Evolutionary conservation across 768 basidiomycete genomes (phyloP), one percentile per base, ranked within the genome.

Genomic region (Cystoderma amianthinum): DNA sequence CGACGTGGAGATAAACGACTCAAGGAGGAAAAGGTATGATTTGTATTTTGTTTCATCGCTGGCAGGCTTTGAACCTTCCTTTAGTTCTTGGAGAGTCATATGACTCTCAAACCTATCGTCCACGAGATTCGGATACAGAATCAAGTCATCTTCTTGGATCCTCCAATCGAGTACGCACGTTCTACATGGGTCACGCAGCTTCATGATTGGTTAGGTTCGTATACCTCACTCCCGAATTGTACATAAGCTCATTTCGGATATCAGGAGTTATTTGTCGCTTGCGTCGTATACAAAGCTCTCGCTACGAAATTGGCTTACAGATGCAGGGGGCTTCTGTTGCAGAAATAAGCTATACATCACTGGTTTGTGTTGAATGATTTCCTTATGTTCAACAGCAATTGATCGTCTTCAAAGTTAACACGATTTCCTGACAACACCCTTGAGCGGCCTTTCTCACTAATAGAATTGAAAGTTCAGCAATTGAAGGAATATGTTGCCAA

Each of bases 81-180:
- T 42, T 49, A 90, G 87, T 74, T 77, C 57, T 51, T 82, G 53
- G 88, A 91, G 52, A 76, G 76, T 11, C 74, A 75, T 45, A 80
- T 94, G 74, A 70, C 73, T 2, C 60, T 97, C 48, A 83, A 87
- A 50, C 88, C 92, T 0, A 84, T 96, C 43, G 73, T 95, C 5
- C 94, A 98, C 60, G 95, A 98, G 59, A 88, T 98, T 48, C 79
- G 94, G 63, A 97, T 98, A 74, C 88, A 94, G 56, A 96, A 99
- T 57, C 96, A 99, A 58, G 91, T 97, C 48, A 97, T 99, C 61
- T 98, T 96, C 68, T 72, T 98, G 39, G 95, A 98, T 58, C 96
- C 96, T 19, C 96, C 96, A 44, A 90, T 97, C 66, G 95, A 98
- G 60, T 79, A 88, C 52, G 92, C 95, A 0, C 80, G 94, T 32